phyloP scores from a whole-genome alignment of 2,329 filamentous ascomycete genomes.

The Trichoderma guizhouense region DNA sequence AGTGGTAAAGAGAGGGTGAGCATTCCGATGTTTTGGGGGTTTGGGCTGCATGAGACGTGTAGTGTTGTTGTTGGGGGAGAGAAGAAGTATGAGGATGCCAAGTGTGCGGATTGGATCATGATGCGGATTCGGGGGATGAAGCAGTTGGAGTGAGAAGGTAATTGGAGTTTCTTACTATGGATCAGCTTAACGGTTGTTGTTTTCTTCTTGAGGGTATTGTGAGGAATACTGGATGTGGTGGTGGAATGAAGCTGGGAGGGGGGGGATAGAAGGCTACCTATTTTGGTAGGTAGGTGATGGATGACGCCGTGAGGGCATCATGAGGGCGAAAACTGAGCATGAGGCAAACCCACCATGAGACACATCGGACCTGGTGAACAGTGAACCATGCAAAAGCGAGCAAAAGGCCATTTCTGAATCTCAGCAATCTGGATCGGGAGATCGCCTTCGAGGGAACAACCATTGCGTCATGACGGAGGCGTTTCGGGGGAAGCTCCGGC shows the following conservation, averaged over 20 bases:
- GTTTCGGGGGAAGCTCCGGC: background rate
- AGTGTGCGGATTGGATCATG: slow-evolving; percentile 39
- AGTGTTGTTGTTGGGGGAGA: slow-evolving; percentile 35
- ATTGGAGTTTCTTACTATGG: background rate
- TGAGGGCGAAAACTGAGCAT: background rate
- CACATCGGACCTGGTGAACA: background rate
- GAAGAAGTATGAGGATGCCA: slow-evolving; percentile 40
- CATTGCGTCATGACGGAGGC: background rate
- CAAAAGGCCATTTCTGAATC: background rate
- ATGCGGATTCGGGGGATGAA: slow-evolving; percentile 35
- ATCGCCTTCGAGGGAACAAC: background rate
- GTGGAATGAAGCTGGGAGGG: background rate
- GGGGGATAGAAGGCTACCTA: background rate
- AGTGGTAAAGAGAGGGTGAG: slow-evolving; percentile 39
- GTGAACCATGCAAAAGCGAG: background rate
- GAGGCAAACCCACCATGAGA: background rate
- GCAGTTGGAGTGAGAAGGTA: background rate
- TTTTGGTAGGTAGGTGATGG: background rate
- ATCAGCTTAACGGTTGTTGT: background rate
- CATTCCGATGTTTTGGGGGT: slow-evolving; percentile 47
- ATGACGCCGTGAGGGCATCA: background rate
- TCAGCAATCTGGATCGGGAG: background rate
- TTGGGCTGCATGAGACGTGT: slow-evolving; percentile 40
- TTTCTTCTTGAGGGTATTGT: background rate
- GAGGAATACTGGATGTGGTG: background rate